These are phyloP conservation scores for Pythium periplocum DNA, from an alignment of 352 stramenopile genomes.

Conservation along the genomic window DNA sequence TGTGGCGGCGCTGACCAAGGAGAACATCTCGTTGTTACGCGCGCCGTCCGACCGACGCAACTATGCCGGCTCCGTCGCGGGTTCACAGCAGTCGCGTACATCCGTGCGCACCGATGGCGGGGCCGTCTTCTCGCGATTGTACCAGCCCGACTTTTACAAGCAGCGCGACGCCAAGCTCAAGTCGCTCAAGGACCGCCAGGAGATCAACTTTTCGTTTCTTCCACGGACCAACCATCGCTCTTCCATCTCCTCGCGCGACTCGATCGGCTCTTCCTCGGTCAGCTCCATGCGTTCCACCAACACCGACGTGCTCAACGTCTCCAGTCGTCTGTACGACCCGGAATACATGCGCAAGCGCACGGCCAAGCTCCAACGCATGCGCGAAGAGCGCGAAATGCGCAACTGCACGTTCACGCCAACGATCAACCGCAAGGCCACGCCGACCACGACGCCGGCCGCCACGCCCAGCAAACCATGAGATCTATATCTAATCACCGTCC, in stretches of 20 bases:
- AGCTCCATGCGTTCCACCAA: constrained; percentile 65
- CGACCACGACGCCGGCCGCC: too few relatives aligned
- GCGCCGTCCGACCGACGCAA: constrained; percentile 28
- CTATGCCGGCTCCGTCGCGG: constrained; percentile 52
- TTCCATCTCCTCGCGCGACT: constrained; percentile 63
- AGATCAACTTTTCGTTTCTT: constrained; percentile 61
- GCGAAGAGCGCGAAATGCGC: constrained; percentile 74
- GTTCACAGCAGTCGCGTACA: constrained; percentile 67
- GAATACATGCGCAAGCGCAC: constrained; percentile 81
- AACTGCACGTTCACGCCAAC: constrained; percentile 73
- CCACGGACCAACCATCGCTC: constrained; percentile 42
- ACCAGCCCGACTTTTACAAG: constrained; percentile 83
- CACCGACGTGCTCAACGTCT: constrained; percentile 72
- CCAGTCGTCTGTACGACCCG: constrained; percentile 79
- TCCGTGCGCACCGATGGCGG: constrained; percentile 74
- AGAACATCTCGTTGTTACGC: constrained; percentile 75
- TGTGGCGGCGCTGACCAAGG: constrained; percentile 64
- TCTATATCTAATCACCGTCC: too few relatives aligned
- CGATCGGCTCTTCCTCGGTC: constrained; percentile 50
- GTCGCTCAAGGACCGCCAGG: constrained; percentile 54
- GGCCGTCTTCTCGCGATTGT: constrained; percentile 76
- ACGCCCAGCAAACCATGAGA: too few relatives aligned
- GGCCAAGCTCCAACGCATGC: constrained; percentile 64
- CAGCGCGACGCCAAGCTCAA: constrained; percentile 66
- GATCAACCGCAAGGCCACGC: constrained; percentile 29